Base-by-base conservation (phyloP, 2,329 filamentous ascomycete species). In the Colletotrichum brevisporum region DNA sequence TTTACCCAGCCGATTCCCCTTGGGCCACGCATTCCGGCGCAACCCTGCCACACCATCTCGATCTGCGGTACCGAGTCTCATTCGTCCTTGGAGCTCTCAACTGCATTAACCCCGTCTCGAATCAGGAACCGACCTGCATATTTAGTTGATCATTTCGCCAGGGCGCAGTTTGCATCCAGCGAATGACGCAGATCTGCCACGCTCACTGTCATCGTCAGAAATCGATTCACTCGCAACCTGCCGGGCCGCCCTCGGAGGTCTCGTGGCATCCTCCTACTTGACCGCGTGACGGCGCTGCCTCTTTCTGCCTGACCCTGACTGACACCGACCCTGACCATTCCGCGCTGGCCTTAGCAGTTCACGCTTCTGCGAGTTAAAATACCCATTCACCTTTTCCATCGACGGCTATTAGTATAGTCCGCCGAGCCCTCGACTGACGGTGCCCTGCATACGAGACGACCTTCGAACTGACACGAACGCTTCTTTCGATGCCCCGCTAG, bases 261-360 rank as follows among this genome's bases (percentile, higher is more conserved):
- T 72, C 70, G 70, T 72, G 70, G 70, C 70, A 60, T 71, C 61
- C 57, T 65, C 70, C 65, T 61, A 72, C 70, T 71, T 72, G 70
- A 71, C 68, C 70, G 63, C 68, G 59, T 72, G 70, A 71, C 70
- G 48, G 41, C 69, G 51, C 69, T 56, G 36, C 47, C 31, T 58
- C 39, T 65, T 59, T 45, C 51, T 64, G 54, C 58, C 68, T 51
- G 53, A 59, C 48, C 45, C 47, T 21, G 47, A 36, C 31, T 36
- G 31, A 36, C 31, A 36, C 31, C 6, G 31, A 36, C 9, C 31
- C 4, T 2, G 31, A 36, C 31, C 31, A 36, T 36, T 36, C 58
- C 55, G 61, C 56, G 18, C 47, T 21, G 18, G 6, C 18, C 48
- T 59, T 24, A 21, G 26, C 55, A 56, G 53, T 56, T 61, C 31